Evolutionary conservation across 2,329 filamentous ascomycete genomes (phyloP), one percentile per base, ranked within the genome.

Genomic region (Ophiostoma sp.): DNA sequence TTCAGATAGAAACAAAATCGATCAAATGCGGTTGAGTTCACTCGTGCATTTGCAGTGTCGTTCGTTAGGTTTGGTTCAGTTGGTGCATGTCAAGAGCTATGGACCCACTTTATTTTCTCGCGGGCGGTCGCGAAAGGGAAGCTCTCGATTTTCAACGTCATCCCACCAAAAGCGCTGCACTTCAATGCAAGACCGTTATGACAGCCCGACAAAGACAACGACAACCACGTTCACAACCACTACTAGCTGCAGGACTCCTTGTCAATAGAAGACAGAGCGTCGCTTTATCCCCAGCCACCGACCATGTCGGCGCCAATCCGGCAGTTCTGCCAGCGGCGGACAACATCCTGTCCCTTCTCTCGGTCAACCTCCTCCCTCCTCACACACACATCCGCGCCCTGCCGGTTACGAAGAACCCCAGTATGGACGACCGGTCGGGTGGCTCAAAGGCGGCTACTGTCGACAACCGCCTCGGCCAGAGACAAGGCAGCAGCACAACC

Each of bases 71-170:
- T 1, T n/a, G 31, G 57, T 12, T 36, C 2, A n/a, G 3, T 33
- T 7, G 19, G 31, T 31, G 17, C 11, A 25, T 8, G 36, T 48
- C n/a, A 22, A 48, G 48, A 39, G 22, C 17, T 15, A 22, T 48
- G 17, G 42, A 31, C 66, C 66, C 66, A 69, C 66, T 69, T 68
- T 50, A 50, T 50, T 69, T 52, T 69, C n/a, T 17, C 8, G 11
- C 45, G 19, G 42, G 19, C 19, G 1, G 28, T 15, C 45, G 19
- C 66, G n/a, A 36, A 48, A 36, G 19, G 17, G 17, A 52, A 52
- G 45, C 66, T 36, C 33, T 33, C 19, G 28, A 69, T 36, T 39
- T 69, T 69, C 55, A 69, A 52, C 66, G 66, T 69, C 66, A 69
- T 69, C 66, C 42, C 66, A 69, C 66, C 66, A 19, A 66, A 28